Evolutionary conservation across 495 filamentous ascomycete species (phyloP), one percentile per base, ranked within the genome.

Genomic region (Penicillium parvum): DNA sequence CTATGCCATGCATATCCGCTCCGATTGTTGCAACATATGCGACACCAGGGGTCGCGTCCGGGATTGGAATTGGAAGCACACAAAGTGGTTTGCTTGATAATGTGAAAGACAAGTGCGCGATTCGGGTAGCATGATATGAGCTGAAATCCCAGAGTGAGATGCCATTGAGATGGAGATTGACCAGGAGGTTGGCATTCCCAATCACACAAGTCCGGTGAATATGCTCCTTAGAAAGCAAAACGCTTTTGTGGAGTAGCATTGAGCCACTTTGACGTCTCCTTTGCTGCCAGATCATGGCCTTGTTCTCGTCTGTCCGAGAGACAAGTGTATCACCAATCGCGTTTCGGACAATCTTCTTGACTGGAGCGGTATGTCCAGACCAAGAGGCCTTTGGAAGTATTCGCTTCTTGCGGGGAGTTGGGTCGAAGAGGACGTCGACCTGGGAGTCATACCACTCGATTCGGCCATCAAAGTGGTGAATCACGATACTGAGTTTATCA

Each of bases 261-360:
- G 78, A 76, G 14, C 65, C 59, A 47, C 62, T 41, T 43, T 64
- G 51, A 29, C 69, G 42, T 27, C 50, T 49, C 50, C 56, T 65
- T 64, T 95, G 88, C 36, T 73, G 80, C 91, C 91, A 97, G 12
- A 96, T 78, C 47, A 90, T 78, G 18, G 83, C 81, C 63, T 94
- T 83, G 50, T 88, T 84, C 17, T 85, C 70, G 41, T 82, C 74
- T 0, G 91, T 94, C 20, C 88, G 74, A 7, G 91, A 95, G 20
- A 94, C 75, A 20, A 95, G 71, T 9, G 86, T 85, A 45, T 82
- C 73, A 4, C 91, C 91, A 52, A 81, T 82, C 8, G 80, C 82
- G 53, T 88, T 94, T 34, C 90, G 79, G 23, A 92, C 81, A 38
- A 96, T 83, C 53, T 91, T 94, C 48, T 85, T 83, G 49, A 96